These are phyloP conservation scores for Moesziomyces aphidis DNA, from an alignment of 1,284 basidiomycete genomes.

Conservation along the genomic window DNA sequence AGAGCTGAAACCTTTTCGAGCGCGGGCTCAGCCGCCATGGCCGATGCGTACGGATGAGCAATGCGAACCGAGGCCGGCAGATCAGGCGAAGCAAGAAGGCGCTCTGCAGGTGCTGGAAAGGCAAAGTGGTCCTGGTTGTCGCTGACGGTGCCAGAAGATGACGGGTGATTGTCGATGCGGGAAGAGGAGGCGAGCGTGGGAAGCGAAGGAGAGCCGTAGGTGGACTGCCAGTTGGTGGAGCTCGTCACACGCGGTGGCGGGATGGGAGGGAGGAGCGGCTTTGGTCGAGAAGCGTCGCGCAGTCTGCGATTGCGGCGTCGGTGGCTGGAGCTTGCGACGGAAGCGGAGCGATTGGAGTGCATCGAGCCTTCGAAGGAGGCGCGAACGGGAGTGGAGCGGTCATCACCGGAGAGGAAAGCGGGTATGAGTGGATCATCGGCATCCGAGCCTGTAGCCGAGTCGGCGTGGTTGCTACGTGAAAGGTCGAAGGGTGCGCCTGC, in stretches of 20 bases:
- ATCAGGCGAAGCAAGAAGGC: conserved; percentile 13
- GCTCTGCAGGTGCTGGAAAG: neutral
- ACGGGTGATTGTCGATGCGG: conserved; percentile 3
- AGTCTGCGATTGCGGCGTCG: conserved; percentile 22
- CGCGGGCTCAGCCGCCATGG: conserved; percentile 1
- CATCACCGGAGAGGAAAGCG: conserved; percentile 5
- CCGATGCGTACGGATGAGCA: conserved; percentile 26
- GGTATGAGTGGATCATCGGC: conserved; percentile 25
- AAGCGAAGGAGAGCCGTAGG: conserved; percentile 35
- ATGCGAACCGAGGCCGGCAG: conserved; percentile 16
- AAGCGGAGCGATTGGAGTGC: conserved; percentile 21
- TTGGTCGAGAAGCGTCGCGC: conserved; percentile 16
- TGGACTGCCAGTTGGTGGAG: conserved; percentile 41
- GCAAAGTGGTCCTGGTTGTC: conserved; percentile 10
- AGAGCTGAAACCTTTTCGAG: conserved; percentile 8
- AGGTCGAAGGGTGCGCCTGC: conserved; percentile 5
- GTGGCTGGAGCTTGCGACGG: conserved; percentile 17
- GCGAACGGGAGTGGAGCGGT: conserved; percentile 8
- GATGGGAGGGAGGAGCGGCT: conserved; percentile 36
- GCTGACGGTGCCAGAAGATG: conserved; percentile 16
- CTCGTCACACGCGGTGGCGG: conserved; percentile 39
- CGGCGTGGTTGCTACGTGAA: conserved; percentile 4
- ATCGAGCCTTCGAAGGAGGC: conserved; percentile 35
- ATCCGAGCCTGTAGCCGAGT: conserved; percentile 23
- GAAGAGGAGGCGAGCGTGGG: conserved; percentile 18